Evolutionary conservation across 345 rosid genomes (phyloP).

Genomic region (Rhodomyrtus tomentosa): DNA sequence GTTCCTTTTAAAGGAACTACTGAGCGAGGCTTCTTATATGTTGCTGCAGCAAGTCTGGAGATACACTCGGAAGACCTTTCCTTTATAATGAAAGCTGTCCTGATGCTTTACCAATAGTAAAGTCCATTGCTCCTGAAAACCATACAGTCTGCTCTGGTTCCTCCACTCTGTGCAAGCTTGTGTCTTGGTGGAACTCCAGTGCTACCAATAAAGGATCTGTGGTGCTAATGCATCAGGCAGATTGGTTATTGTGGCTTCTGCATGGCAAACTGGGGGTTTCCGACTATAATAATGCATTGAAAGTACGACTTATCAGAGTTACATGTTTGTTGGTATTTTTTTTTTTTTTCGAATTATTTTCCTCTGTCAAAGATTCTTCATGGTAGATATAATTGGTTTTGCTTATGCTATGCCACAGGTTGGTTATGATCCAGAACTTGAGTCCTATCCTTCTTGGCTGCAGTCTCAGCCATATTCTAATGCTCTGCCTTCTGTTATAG

Average conservation of each 20-base stretch:
- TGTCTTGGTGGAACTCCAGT: constrained; percentile 70
- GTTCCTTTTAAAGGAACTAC: background rate
- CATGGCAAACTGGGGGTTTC: constrained; percentile 88
- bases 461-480: constrained; percentile 68
- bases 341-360: background rate
- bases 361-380: background rate
- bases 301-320: constrained; percentile 23
- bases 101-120: constrained; percentile 59
- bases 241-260: constrained; percentile 93
- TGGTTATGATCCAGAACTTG: constrained; percentile 88
- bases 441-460: constrained; percentile 80
- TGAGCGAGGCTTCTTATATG: background rate
- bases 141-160: constrained; percentile 89
- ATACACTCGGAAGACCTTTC: constrained; percentile 53
- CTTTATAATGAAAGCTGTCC: constrained; percentile 78
- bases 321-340: background rate
- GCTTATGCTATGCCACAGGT: constrained; percentile 28
- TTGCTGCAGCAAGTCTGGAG: constrained; percentile 49
- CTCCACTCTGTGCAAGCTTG: constrained; percentile 86
- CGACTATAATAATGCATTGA: constrained; percentile 85
- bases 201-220: constrained; percentile 37
- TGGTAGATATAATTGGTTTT: background rate
- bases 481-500: constrained; percentile 56
- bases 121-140: constrained; percentile 74
- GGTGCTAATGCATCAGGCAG: constrained; percentile 75